Conservation (phyloP, 345 rosid species). For the Lumnitzera littorea region DNA sequence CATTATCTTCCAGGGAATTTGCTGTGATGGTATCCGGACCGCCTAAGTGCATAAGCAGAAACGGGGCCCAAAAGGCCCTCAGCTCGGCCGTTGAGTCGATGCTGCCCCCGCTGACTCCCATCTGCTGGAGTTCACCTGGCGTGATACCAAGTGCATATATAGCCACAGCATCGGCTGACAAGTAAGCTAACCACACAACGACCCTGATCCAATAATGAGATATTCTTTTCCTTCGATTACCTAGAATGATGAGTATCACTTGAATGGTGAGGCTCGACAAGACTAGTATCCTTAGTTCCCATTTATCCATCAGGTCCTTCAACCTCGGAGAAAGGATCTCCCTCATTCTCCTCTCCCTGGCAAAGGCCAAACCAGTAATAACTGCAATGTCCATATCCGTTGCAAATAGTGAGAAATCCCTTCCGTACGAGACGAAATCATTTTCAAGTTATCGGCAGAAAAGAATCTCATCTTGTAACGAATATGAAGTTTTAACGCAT, state of each 20-base stretch:
- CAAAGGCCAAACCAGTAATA: too few relatives aligned
- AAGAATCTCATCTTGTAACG: too few relatives aligned
- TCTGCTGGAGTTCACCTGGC: neutral
- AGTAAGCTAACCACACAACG: neutral
- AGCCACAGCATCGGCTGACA: conserved; percentile 4
- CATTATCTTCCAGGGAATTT: neutral
- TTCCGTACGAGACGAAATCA: too few relatives aligned
- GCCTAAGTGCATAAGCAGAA: conserved; percentile 24
- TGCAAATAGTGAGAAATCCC: too few relatives aligned
- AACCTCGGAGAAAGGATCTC: neutral
- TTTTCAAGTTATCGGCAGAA: too few relatives aligned
- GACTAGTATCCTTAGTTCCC: conserved; percentile 13
- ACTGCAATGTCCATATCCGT: too few relatives aligned
- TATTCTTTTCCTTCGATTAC: conserved; percentile 7
- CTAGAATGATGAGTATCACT: conserved; percentile 8
- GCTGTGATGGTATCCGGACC: conserved; percentile 25
- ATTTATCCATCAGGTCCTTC: conserved; percentile 13
- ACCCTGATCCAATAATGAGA: neutral
- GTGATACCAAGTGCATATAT: conserved; percentile 13
- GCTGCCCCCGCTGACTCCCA: too few relatives aligned
- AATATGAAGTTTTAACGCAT: too few relatives aligned
- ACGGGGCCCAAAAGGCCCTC: conserved; percentile 28
- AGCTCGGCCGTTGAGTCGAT: neutral
- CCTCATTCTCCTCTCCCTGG: too few relatives aligned
- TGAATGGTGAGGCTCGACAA: conserved; percentile 15